Percentiles rank a stretch among this genome's conserved stretches.
phyloP scores from a whole-genome alignment of 768 basidiomycete species.

The Leucocoprinus leucothites region DNA sequence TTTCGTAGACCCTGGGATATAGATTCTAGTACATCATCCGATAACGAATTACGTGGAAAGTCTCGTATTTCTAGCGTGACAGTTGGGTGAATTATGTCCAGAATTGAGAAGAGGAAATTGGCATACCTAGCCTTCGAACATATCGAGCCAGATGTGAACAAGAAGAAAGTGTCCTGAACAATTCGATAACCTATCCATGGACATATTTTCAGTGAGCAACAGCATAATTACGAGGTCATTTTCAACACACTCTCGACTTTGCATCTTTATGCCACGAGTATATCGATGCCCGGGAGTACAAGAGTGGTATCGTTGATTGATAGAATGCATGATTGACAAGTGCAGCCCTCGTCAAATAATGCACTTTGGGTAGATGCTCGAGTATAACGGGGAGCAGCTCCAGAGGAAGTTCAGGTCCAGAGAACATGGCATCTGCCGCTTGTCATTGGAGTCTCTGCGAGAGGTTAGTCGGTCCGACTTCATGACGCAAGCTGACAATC shows the following conservation, averaged over 20 bases:
- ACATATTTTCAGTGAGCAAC: background rate
- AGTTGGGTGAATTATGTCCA: background rate
- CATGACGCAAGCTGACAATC: background rate
- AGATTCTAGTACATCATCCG: slow-evolving; percentile 30
- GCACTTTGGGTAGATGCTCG: slow-evolving; percentile 44
- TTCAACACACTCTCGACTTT: slow-evolving; percentile 49
- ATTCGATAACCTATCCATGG: slow-evolving; percentile 46
- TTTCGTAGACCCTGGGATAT: slow-evolving; percentile 55
- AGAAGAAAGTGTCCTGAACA: slow-evolving; percentile 60
- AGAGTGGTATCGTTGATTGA: slow-evolving; percentile 39
- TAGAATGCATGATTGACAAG: slow-evolving; percentile 59
- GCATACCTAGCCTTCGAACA: slow-evolving; percentile 58
- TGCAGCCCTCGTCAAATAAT: slow-evolving; percentile 48
- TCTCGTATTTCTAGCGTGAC: slow-evolving; percentile 58
- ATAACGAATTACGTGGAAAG: slow-evolving; percentile 55
- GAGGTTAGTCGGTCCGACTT: background rate
- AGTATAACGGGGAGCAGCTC: slow-evolving; percentile 63
- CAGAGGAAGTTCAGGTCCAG: slow-evolving; percentile 50
- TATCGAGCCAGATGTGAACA: slow-evolving; percentile 54
- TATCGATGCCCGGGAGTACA: slow-evolving; percentile 61
- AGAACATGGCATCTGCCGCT: background rate
- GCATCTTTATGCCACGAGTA: slow-evolving; percentile 70
- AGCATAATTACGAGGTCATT: background rate
- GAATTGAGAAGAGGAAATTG: background rate
- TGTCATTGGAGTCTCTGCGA: background rate